Evolutionary conservation across 768 basidiomycete species (phyloP).

Genomic region (Naganishia vishniacii): DNA sequence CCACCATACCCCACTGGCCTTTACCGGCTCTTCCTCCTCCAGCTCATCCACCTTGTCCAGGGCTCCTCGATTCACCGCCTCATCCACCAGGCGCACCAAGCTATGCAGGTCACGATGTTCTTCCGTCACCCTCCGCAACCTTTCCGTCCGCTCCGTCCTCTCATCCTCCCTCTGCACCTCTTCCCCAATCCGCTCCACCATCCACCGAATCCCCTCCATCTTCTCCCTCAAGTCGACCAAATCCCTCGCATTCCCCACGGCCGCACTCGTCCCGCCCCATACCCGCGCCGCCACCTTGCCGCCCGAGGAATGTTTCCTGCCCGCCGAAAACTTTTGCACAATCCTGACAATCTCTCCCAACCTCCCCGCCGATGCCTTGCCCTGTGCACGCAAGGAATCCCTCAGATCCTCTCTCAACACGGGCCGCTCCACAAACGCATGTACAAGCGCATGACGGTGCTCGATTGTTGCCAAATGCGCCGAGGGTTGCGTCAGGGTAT

Average conservation of each 20-base stretch:
- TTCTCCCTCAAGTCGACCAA: constrained; percentile 39
- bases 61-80: constrained; percentile 35
- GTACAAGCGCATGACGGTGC: constrained; percentile 38
- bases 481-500: constrained; percentile 42
- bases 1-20: constrained; percentile 34
- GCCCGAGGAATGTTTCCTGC: too few relatives aligned
- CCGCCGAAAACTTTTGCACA: constrained; percentile 40
- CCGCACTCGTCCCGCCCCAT: constrained; percentile 1
- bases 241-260: constrained; percentile 32
- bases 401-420: constrained; percentile 40
- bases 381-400: constrained; percentile 30
- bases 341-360: constrained; percentile 40
- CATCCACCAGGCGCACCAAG: constrained; percentile 35
- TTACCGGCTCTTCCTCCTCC: constrained; percentile 21
- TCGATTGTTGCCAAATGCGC: constrained; percentile 36
- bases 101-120: constrained; percentile 27
- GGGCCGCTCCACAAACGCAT: constrained; percentile 36
- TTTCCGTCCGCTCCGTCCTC: constrained; percentile 16
- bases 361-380: constrained; percentile 1
- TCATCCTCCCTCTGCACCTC: constrained; percentile 17
- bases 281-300: too few relatives aligned
- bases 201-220: constrained; percentile 32
- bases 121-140: constrained; percentile 17
- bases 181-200: constrained; percentile 29
- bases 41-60: constrained; percentile 28